Evolutionary conservation across 2,329 filamentous ascomycete genomes (phyloP), one percentile per base, ranked within the genome.

Genomic region (Celoporthe dispersa): DNA sequence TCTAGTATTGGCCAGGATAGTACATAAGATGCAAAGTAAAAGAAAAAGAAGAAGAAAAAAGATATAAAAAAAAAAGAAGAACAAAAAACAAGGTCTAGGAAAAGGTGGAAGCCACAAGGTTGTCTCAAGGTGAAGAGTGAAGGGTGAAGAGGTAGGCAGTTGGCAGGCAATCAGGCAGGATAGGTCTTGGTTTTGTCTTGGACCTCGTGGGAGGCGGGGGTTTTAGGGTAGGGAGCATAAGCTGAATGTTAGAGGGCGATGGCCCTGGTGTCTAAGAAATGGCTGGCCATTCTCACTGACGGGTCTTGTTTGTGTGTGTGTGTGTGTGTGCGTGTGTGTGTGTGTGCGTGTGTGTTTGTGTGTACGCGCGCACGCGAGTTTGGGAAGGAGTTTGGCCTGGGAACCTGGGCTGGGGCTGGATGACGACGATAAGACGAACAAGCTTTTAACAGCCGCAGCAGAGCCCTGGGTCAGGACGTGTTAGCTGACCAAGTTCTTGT

Each of bases 221-320:
- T n/a, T n/a, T 59, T 31, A 59, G 55, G 31, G 19, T n/a, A 33
- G 25, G 28, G 8, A 35, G 16, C 14, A 35, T 14, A 35, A 16
- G 57, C 19, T n/a, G 57, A 12, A 25, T 37, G 33, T 60, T n/a
- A 60, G 57, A 60, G 57, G 57, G 57, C 57, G 31, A 25, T 8
- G 31, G 57, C 57, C 57, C 57, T 37, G 16, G 31, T 33, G 31
- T 60, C 57, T 37, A 60, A 22, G 31, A 60, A 60, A 35, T 35
- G 57, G 57, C 57, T 22, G 57, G 57, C 57, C 57, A 60, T 60
- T 60, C 37, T 60, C 19, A 37, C 11, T 60, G 57, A 60, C 33
- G 33, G 31, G 33, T 11, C 33, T 48, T 6, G 19, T 1, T 48
- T 48, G 39, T 48, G 44, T n/a, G 22, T 48, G 44, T 48, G 44